Evolutionary conservation across 2,329 filamentous ascomycete genomes (phyloP).

Genomic region (Ophiognomonia clavigignenti-juglandacearum): DNA sequence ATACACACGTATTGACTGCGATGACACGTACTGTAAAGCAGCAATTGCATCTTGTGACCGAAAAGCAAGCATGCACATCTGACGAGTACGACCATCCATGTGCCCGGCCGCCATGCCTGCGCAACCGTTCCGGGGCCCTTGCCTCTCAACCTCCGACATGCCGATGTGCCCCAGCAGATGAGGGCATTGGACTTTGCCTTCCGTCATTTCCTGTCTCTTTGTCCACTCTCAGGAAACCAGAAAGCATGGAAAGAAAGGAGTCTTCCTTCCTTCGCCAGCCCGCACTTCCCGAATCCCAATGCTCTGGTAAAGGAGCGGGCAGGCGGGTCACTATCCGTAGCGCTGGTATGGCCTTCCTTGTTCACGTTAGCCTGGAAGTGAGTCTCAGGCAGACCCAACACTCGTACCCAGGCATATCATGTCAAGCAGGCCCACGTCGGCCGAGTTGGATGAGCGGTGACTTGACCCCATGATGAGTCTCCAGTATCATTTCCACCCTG

Average conservation of each 20-base stretch:
- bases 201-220: conserved; percentile 2
- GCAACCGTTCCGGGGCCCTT: neutral
- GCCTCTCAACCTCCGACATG: conserved; percentile 11
- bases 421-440: neutral
- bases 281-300: neutral
- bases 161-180: conserved; percentile 2
- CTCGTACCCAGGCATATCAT: neutral
- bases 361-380: neutral
- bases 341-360: conserved; percentile 7
- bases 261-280: neutral
- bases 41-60: conserved; percentile 1
- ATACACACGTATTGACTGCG: neutral
- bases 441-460: neutral
- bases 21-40: neutral
- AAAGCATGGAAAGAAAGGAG: neutral
- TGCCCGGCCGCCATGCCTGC: no score
- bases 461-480: no score
- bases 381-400: neutral
- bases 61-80: neutral
- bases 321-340: conserved; percentile 2
- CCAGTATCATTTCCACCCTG: no score
- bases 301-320: conserved; percentile 1
- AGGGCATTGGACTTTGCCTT: neutral
- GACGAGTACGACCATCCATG: neutral
- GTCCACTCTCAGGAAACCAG: neutral